These are phyloP conservation scores for Fagus crenata DNA, from an alignment of 306 rosid species.

Conservation along the genomic window DNA sequence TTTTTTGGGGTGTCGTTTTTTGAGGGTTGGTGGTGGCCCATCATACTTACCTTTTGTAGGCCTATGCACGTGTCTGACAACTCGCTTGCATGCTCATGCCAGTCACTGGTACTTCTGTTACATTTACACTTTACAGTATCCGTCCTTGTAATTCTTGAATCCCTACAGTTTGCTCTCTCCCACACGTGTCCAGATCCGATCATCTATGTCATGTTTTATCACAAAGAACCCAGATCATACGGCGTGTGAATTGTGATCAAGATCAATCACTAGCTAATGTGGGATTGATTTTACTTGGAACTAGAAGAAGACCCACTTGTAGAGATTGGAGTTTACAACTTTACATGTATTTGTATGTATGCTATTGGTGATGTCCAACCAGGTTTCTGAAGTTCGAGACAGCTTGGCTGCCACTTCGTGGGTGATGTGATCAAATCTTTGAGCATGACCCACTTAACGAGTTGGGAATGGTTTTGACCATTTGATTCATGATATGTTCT, in stretches of 20 bases:
- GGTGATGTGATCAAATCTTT: slow-evolving; percentile 34
- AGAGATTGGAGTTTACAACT: too few species aligned
- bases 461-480: slow-evolving; percentile 28
- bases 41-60: slow-evolving; percentile 25
- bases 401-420: slow-evolving; percentile 32
- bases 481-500: slow-evolving; percentile 9
- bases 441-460: slow-evolving; percentile 18
- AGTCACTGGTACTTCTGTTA: slow-evolving; percentile 29
- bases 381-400: slow-evolving; percentile 32
- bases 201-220: slow-evolving; percentile 21
- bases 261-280: too few species aligned
- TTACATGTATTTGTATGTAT: slow-evolving; percentile 41
- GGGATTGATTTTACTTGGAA: not conserved
- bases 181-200: slow-evolving; percentile 35
- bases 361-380: slow-evolving; percentile 44
- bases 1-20: slow-evolving; percentile 39
- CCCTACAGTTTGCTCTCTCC: slow-evolving; percentile 28
- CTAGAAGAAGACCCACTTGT: too few species aligned
- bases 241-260: not conserved
- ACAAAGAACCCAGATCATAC: slow-evolving; percentile 3
- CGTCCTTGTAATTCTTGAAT: slow-evolving; percentile 73
- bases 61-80: slow-evolving; percentile 81
- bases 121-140: slow-evolving; percentile 27
- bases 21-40: slow-evolving; percentile 29
- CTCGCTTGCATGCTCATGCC: slow-evolving; percentile 41